phyloP scores from a whole-genome alignment of 257 asterid species.

The Rauvolfia tetraphylla region DNA sequence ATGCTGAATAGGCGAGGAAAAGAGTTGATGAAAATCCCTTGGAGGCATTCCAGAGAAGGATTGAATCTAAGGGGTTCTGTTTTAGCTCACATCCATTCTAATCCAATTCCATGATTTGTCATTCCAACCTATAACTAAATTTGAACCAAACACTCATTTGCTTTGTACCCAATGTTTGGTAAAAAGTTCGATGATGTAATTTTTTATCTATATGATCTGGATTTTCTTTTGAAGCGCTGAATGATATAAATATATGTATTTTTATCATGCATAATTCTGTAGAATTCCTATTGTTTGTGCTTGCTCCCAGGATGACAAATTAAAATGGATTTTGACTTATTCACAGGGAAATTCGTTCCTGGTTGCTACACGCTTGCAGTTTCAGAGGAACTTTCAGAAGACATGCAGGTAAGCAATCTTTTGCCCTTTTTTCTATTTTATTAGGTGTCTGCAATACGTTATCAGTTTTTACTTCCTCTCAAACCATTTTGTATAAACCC shows the following conservation, averaged over 20 bases:
- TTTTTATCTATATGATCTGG: too few relatives aligned
- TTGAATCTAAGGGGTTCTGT: not conserved
- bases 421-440: not conserved
- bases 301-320: not conserved
- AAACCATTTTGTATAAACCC: not conserved
- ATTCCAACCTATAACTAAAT: not conserved
- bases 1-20: not conserved
- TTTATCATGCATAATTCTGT: not conserved
- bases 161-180: not conserved
- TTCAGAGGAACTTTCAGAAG: conserved; percentile 79
- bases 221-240: too few relatives aligned
- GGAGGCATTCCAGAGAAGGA: not conserved
- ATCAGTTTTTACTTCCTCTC: not conserved
- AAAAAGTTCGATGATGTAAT: not conserved
- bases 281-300: not conserved
- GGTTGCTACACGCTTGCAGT: conserved; percentile 92
- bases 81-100: not conserved
- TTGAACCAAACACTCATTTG: not conserved
- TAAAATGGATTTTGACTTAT: conserved; percentile 4
- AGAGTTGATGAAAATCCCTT: not conserved
- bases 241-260: not conserved
- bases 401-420: conserved; percentile 42
- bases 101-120: not conserved
- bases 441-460: not conserved
- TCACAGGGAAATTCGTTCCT: conserved; percentile 73